phyloP scores from a whole-genome alignment of 2,329 filamentous ascomycete genomes.

The Beauveria bassiana region DNA sequence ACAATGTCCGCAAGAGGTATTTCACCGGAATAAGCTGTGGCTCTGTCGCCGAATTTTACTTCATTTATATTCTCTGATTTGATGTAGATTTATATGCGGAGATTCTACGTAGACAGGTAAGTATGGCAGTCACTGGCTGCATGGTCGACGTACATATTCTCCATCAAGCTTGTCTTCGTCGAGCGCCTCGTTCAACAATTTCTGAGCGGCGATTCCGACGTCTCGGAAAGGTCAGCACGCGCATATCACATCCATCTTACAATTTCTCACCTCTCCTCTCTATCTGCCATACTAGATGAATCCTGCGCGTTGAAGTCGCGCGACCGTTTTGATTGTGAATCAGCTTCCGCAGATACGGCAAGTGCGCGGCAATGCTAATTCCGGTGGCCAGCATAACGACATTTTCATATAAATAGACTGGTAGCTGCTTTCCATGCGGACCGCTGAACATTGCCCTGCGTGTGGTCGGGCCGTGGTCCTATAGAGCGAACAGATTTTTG shows the following conservation, averaged over 20 bases:
- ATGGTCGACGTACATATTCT: neutral
- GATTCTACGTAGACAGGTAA: neutral
- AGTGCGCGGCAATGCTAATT: constrained; percentile 24
- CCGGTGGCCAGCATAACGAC: constrained; percentile 26
- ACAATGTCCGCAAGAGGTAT: no score
- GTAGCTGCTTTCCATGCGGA: no score
- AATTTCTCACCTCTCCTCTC: neutral
- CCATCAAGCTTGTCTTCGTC: neutral
- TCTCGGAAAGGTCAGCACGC: neutral
- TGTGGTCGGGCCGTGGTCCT: no score
- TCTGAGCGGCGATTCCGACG: neutral
- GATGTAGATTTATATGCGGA: neutral
- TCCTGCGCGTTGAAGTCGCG: constrained; percentile 15
- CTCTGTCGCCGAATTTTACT: neutral
- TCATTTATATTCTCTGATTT: neutral
- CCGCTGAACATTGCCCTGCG: no score
- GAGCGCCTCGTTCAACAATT: neutral
- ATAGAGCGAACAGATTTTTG: no score
- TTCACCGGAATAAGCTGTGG: no score
- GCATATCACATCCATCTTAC: neutral
- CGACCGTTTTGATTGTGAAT: no score
- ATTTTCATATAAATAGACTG: constrained; percentile 18
- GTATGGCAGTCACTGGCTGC: neutral
- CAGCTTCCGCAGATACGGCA: constrained; percentile 27
- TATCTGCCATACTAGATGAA: constrained; percentile 24